Percentiles rank a stretch among this genome's conserved stretches.
Conservation (phyloP, 768 basidiomycete genomes). For the Collybia sp. region DNA sequence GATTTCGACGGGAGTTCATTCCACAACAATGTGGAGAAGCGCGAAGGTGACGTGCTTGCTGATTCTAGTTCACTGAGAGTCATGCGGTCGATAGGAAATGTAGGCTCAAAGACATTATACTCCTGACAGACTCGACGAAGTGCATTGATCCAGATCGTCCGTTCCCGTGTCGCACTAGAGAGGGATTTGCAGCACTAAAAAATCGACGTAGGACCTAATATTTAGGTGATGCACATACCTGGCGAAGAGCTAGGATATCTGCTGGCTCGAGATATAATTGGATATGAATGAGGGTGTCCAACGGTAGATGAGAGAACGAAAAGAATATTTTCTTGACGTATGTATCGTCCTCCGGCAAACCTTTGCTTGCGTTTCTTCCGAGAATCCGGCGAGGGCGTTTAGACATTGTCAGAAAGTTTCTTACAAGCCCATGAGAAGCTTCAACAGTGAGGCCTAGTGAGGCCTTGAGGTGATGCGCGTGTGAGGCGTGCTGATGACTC, state of each 20-base stretch:
- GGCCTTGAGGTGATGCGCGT: no score
- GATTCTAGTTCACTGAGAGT: conserved; percentile 17
- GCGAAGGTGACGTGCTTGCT: conserved; percentile 17
- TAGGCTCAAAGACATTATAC: conserved; percentile 12
- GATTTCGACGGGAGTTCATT: neutral
- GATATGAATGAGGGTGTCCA: conserved; percentile 13
- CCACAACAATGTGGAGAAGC: conserved; percentile 11
- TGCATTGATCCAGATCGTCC: conserved; percentile 22
- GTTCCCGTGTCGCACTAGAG: conserved; percentile 11
- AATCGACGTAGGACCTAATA: neutral
- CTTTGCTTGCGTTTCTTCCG: no score
- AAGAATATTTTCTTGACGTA: neutral
- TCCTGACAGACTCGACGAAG: conserved; percentile 14
- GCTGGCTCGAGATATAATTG: conserved; percentile 10
- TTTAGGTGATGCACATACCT: conserved; percentile 3
- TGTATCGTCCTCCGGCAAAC: neutral
- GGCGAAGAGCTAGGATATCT: conserved; percentile 14
- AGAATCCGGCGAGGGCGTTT: no score
- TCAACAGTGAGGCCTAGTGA: no score
- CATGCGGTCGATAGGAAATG: conserved; percentile 22
- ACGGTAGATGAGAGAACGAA: conserved; percentile 4
- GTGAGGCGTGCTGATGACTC: no score
- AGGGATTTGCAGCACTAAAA: conserved; percentile 19
- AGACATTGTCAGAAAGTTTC: no score
- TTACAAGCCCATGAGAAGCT: no score